Evolutionary conservation across 176 grass and related monocot genomes (phyloP).

Genomic region (Oryza australiensis): DNA sequence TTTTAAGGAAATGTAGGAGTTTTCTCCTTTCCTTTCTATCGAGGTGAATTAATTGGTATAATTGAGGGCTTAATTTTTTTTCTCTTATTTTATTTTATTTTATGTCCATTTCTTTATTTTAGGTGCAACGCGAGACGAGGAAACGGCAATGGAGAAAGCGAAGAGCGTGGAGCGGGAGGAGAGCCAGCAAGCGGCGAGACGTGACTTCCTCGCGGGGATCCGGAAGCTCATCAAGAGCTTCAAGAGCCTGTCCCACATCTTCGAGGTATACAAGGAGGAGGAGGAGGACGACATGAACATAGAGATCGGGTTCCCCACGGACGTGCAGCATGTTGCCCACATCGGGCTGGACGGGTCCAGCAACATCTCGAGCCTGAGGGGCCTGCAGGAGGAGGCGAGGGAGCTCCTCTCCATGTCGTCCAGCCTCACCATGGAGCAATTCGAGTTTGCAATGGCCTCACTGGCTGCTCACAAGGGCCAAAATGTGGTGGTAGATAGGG

Average conservation of each 20-base stretch:
- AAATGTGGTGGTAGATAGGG: background rate
- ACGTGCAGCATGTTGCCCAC: slow-evolving; percentile 77
- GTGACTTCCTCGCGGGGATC: slow-evolving; percentile 57
- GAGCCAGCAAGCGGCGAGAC: slow-evolving; percentile 12
- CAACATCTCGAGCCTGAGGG: slow-evolving; percentile 27
- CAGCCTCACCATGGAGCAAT: slow-evolving; percentile 55
- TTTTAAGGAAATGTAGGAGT: background rate
- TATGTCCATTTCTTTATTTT: background rate
- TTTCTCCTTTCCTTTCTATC: background rate
- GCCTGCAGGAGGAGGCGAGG: slow-evolving; percentile 40
- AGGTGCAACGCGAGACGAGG: background rate
- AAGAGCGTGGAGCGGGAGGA: background rate
- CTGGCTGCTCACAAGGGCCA: slow-evolving; percentile 10
- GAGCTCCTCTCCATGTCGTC: slow-evolving; percentile 59
- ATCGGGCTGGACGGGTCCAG: slow-evolving; percentile 65
- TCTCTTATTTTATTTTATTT: background rate
- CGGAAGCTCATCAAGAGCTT: slow-evolving; percentile 77
- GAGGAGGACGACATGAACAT: slow-evolving; percentile 32
- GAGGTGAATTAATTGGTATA: background rate
- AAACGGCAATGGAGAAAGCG: background rate
- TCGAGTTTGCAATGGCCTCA: slow-evolving; percentile 55
- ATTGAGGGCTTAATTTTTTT: background rate
- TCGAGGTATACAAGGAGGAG: slow-evolving; percentile 45
- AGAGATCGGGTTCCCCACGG: slow-evolving; percentile 66
- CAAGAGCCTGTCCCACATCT: slow-evolving; percentile 68